A percentile compares a stretch with the other conserved stretches of the same genome.
These are phyloP conservation scores for Endotrypanum monterogeii DNA, from an alignment of 208 protist species.

Conservation along the genomic window DNA sequence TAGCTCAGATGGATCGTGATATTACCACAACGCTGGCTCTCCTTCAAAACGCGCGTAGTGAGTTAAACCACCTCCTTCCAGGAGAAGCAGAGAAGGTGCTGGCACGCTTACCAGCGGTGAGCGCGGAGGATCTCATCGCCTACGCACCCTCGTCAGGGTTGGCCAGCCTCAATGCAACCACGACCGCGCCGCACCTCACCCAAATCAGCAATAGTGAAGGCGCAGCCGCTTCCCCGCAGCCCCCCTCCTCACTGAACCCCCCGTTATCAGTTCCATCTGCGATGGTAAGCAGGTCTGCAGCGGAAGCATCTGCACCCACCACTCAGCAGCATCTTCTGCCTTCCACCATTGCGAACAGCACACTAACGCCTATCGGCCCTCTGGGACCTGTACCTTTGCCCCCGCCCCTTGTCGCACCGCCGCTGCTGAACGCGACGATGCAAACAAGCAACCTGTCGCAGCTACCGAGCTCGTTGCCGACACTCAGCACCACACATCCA, in stretches of 20 bases:
- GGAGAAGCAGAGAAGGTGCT: conserved; percentile 36
- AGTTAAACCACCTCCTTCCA: conserved; percentile 48
- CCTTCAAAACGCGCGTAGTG: conserved; percentile 45
- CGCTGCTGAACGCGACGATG: neutral
- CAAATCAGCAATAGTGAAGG: neutral
- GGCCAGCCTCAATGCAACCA: neutral
- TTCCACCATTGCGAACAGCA: conserved; percentile 1
- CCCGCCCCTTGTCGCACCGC: neutral
- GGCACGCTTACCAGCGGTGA: conserved; percentile 19
- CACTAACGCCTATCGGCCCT: neutral
- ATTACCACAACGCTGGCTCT: conserved; percentile 44
- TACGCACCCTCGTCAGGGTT: conserved; percentile 10
- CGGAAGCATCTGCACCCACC: neutral
- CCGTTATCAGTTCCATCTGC: neutral
- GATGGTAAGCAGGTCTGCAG: neutral
- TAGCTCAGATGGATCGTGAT: conserved; percentile 56
- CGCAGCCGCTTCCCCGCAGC: conserved; percentile 1
- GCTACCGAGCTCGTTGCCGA: too few species aligned
- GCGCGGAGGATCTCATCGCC: conserved; percentile 19
- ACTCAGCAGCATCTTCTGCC: too few species aligned
- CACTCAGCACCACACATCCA: too few species aligned
- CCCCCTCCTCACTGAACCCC: neutral
- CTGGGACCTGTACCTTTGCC: conserved; percentile 12
- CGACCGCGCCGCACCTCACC: neutral
- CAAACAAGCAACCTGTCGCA: neutral